Percentiles rank a stretch among this genome's conserved stretches.
Evolutionary conservation across 305 asterid genomes (phyloP).

Genomic region (Fraxinus latifolia): DNA sequence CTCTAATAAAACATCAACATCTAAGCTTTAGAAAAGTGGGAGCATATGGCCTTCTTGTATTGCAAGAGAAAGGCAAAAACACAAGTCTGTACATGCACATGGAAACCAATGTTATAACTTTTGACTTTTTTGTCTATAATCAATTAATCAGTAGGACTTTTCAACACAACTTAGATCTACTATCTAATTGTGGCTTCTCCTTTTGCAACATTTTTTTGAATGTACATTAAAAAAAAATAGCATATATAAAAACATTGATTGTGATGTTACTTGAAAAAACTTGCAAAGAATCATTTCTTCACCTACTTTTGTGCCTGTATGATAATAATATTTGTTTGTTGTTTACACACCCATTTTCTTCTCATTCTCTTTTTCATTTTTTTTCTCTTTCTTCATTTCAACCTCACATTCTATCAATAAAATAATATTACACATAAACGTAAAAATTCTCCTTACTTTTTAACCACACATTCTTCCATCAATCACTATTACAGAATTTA

Average conservation of each 20-base stretch:
- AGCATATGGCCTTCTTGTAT: not conserved
- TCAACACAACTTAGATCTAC: not conserved
- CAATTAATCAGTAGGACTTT: not conserved
- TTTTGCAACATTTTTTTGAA: not conserved
- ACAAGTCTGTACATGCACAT: not conserved
- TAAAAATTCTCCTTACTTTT: no score
- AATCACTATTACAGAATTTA: no score
- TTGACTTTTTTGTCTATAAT: not conserved
- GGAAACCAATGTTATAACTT: not conserved
- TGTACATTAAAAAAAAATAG: not conserved
- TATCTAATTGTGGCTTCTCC: not conserved
- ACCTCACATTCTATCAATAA: no score
- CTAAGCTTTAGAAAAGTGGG: not conserved
- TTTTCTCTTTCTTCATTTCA: no score
- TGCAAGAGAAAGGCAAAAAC: not conserved
- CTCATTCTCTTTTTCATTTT: no score
- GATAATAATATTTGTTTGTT: not conserved
- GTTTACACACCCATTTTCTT: no score
- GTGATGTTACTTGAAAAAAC: not conserved
- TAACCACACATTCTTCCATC: no score
- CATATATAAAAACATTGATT: not conserved
- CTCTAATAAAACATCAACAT: not conserved
- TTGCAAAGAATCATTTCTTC: not conserved
- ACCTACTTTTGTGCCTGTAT: not conserved
- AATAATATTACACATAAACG: no score